Conservation (phyloP, 202 grass and related monocot species). For the Panicum hallii region DNA sequence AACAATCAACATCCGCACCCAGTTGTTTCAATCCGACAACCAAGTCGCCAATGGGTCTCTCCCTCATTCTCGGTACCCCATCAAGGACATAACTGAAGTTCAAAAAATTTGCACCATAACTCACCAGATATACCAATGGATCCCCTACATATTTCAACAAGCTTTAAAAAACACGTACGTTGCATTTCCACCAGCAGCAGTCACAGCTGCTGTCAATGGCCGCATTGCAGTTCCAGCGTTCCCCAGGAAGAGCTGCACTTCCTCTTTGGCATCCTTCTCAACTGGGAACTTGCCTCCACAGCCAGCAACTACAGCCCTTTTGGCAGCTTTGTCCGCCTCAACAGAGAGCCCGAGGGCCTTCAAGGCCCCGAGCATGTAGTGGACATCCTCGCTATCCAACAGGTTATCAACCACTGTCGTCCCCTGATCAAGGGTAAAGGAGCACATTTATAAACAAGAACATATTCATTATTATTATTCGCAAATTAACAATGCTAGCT, state of each 20-base stretch:
- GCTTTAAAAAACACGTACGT: constrained; percentile 55
- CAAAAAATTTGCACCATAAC: not conserved
- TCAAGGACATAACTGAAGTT: constrained; percentile 91
- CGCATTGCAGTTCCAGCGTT: constrained; percentile 99
- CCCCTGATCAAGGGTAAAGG: constrained; percentile 56
- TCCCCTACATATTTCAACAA: not conserved
- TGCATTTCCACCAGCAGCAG: constrained; percentile 95
- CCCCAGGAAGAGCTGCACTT: constrained; percentile 91
- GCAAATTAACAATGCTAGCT: not conserved
- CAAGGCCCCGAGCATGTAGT: constrained; percentile 98
- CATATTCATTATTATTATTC: not conserved
- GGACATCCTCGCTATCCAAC: constrained; percentile 90
- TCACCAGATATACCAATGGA: not conserved
- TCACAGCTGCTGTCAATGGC: constrained; percentile 84
- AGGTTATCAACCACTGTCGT: constrained; percentile 94
- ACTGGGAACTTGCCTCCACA: constrained; percentile 79
- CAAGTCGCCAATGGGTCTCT: constrained; percentile 95
- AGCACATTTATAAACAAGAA: not conserved
- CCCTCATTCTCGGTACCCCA: constrained; percentile 97
- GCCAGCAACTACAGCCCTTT: constrained; percentile 79
- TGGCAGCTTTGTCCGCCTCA: constrained; percentile 77
- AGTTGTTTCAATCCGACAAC: constrained; percentile 90
- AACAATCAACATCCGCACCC: constrained; percentile 91
- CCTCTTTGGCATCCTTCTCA: constrained; percentile 67
- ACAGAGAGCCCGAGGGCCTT: constrained; percentile 89